Percentiles rank a stretch among this genome's conserved stretches.
Conservation (phyloP, 2,329 filamentous ascomycete species). For the Aureobasidium vineae region DNA sequence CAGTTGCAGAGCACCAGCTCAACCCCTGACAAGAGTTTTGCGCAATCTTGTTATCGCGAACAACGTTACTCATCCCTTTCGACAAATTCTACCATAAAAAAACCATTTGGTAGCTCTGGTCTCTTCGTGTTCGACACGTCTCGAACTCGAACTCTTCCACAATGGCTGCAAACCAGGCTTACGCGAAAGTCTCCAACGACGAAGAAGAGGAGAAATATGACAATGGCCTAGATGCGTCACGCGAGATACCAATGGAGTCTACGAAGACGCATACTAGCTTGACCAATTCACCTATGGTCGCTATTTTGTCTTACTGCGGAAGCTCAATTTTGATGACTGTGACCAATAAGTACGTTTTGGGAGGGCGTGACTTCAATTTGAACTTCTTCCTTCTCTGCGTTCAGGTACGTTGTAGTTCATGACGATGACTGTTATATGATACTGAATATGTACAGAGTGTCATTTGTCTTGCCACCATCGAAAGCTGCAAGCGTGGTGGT, state of each 20-base stretch:
- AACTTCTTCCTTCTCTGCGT: conserved; percentile 93
- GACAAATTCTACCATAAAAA: background rate
- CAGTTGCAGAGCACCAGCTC: background rate
- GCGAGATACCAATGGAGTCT: background rate
- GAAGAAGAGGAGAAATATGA: conserved; percentile 1
- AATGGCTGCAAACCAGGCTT: conserved; percentile 13
- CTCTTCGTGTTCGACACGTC: background rate
- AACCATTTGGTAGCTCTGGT: background rate
- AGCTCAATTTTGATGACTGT: conserved; percentile 98
- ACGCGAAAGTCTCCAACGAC: background rate
- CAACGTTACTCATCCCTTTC: conserved; percentile 5
- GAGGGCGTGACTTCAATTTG: conserved; percentile 85
- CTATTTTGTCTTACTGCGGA: conserved; percentile 86
- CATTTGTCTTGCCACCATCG: conserved; percentile 83
- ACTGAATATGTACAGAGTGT: conserved; percentile 61
- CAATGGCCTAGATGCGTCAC: background rate
- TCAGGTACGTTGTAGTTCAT: conserved; percentile 48
- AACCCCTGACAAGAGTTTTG: conserved; percentile 8
- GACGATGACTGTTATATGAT: background rate
- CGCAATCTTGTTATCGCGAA: conserved; percentile 7
- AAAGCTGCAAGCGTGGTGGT: conserved; percentile 74
- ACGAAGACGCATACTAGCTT: background rate
- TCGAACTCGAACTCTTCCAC: background rate
- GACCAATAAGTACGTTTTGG: conserved; percentile 99
- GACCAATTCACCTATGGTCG: conserved; percentile 46